Evolutionary conservation across 495 filamentous ascomycete species (phyloP).

Genomic region (Evansstolkia leycettana): DNA sequence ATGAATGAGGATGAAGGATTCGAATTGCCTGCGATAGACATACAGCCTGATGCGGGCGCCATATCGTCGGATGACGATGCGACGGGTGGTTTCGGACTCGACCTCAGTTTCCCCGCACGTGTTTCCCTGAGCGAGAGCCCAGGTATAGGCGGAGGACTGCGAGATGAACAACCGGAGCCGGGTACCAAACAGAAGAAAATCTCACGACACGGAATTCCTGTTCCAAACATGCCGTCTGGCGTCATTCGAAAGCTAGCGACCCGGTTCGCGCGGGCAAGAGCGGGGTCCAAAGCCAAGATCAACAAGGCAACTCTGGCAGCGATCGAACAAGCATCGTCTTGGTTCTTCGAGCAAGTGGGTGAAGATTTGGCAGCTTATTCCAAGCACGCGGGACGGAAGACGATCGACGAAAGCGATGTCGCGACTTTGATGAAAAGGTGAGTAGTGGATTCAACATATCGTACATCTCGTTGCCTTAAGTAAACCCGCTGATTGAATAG

Average conservation of each 20-base stretch:
- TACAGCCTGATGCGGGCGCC: conserved; percentile 15
- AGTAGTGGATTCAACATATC: conserved; percentile 9
- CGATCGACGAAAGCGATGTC: conserved; percentile 76
- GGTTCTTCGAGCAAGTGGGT: conserved; percentile 78
- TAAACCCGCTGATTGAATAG: conserved; percentile 35
- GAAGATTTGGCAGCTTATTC: conserved; percentile 72
- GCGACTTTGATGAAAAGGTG: conserved; percentile 69
- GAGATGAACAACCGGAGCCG: conserved; percentile 19
- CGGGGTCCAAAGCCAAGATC: conserved; percentile 50
- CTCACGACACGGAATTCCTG: conserved; percentile 62
- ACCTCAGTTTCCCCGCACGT: conserved; percentile 16
- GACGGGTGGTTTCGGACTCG: conserved; percentile 19
- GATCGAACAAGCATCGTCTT: conserved; percentile 68
- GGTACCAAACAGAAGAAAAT: conserved; percentile 38
- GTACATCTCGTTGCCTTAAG: background rate
- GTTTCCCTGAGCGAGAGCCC: conserved; percentile 24
- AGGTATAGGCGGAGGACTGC: conserved; percentile 28
- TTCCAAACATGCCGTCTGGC: conserved; percentile 57
- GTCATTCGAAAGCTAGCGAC: conserved; percentile 67
- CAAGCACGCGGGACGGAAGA: conserved; percentile 68
- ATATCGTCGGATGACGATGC: conserved; percentile 12
- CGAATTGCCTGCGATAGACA: conserved; percentile 19
- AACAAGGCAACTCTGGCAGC: conserved; percentile 57
- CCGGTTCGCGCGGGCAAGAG: conserved; percentile 50
- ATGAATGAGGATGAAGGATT: conserved; percentile 29